Conservation (phyloP, 2,329 filamentous ascomycete genomes). For the Pyrenochaeta sp. region DNA sequence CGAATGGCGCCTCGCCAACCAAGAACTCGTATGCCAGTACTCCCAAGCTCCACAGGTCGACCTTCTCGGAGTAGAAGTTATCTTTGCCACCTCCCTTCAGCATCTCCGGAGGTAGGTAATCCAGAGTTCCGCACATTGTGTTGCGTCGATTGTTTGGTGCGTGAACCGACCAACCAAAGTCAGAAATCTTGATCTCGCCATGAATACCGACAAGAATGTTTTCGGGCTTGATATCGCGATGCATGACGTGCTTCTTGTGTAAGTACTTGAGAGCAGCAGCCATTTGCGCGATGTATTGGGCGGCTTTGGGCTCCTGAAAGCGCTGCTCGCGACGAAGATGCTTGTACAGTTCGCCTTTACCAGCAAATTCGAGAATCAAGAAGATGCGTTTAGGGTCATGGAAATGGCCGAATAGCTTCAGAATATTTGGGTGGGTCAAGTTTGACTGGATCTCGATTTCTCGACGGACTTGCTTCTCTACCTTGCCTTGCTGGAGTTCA, state of each 20-base stretch:
- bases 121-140: slow-evolving; percentile 96
- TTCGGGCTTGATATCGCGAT: slow-evolving; percentile 96
- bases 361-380: slow-evolving; percentile 85
- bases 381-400: slow-evolving; percentile 89
- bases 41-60: slow-evolving; percentile 94
- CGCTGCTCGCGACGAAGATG: slow-evolving; percentile 78
- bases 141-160: slow-evolving; percentile 92
- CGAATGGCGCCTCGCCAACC: slow-evolving; percentile 94
- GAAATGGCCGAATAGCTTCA: slow-evolving; percentile 85
- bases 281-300: slow-evolving; percentile 89
- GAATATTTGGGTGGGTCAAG: slow-evolving; percentile 83
- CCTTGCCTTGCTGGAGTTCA: slow-evolving; percentile 78
- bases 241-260: slow-evolving; percentile 97
- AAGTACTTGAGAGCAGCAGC: slow-evolving; percentile 87
- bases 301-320: slow-evolving; percentile 86
- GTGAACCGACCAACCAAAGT: slow-evolving; percentile 98
- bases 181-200: slow-evolving; percentile 97
- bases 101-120: slow-evolving; percentile 99
- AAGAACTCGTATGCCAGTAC: slow-evolving; percentile 97
- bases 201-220: slow-evolving; percentile 97
- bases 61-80: slow-evolving; percentile 93
- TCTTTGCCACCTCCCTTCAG: slow-evolving; percentile 80
- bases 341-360: slow-evolving; percentile 87
- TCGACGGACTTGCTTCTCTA: slow-evolving; percentile 86
- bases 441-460: slow-evolving; percentile 93